Percentiles rank a stretch among this genome's conserved stretches.
Evolutionary conservation across 2,329 filamentous ascomycete genomes (phyloP).

Genomic region (Colletotrichum tofieldiae): DNA sequence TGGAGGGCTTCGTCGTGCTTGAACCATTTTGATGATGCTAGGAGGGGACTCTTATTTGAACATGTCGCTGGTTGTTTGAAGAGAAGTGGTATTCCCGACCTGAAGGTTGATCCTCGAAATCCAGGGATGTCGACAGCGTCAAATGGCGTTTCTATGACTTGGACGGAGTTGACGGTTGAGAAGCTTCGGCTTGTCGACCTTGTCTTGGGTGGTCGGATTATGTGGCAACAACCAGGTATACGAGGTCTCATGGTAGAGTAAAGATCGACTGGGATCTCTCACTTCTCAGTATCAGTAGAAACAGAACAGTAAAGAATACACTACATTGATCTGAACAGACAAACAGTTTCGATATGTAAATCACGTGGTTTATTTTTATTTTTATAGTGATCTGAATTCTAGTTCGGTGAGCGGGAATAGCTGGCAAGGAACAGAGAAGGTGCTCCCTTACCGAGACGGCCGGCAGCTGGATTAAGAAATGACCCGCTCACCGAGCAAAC

Average conservation of each 20-base stretch:
- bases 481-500: slow-evolving; percentile 12
- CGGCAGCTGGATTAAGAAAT: slow-evolving; percentile 13
- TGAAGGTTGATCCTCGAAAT: slow-evolving; percentile 32
- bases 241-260: background rate
- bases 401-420: background rate
- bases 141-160: slow-evolving; percentile 14
- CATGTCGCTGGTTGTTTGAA: slow-evolving; percentile 44
- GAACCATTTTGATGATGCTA: slow-evolving; percentile 50
- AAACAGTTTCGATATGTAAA: background rate
- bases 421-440: too few species aligned
- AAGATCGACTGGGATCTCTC: background rate
- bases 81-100: slow-evolving; percentile 42
- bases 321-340: background rate
- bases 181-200: background rate
- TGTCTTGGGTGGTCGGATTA: background rate
- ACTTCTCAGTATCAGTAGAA: background rate
- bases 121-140: slow-evolving; percentile 23
- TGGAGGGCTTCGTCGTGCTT: slow-evolving; percentile 7
- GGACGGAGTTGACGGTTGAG: slow-evolving; percentile 16
- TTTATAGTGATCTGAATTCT: background rate
- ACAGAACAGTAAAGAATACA: too few species aligned
- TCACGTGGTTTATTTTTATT: background rate
- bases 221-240: background rate
- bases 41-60: slow-evolving; percentile 44
- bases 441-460: background rate